phyloP scores from a whole-genome alignment of 108 stramenopile genomes.

The Conticribra weissflogii region DNA sequence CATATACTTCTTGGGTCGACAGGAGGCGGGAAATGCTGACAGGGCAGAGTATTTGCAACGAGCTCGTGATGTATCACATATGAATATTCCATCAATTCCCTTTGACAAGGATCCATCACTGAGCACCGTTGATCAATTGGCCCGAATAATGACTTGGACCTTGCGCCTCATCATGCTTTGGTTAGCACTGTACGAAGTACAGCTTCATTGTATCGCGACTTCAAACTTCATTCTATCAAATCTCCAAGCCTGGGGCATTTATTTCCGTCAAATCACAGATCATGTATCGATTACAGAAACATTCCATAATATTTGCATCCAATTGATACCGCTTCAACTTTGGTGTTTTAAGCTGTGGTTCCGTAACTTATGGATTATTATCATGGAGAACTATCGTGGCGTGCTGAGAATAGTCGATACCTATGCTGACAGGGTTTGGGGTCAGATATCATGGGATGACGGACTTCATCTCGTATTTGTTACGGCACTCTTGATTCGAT shows the following conservation, averaged over 20 bases:
- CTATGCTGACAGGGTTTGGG: not conserved
- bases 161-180: constrained; percentile 2
- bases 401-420: not conserved
- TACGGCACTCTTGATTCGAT: constrained; percentile 1
- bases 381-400: not conserved
- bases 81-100: not conserved
- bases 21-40: no score
- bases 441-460: constrained; percentile 3
- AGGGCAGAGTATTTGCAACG: no score
- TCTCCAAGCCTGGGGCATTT: not conserved
- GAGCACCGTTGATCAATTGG: not conserved
- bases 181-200: constrained; percentile 14
- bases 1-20: no score
- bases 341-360: not conserved
- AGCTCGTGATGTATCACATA: no score
- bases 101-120: not conserved
- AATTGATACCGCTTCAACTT: not conserved
- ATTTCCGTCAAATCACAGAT: not conserved
- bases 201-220: constrained; percentile 8
- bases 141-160: not conserved
- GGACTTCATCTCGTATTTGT: constrained; percentile 18
- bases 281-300: not conserved
- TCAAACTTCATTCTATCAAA: not conserved
- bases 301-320: not conserved
- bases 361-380: not conserved